These are phyloP conservation scores for Stevia rebaudiana DNA, from an alignment of 140 eudicot genomes.

Conservation along the genomic window DNA sequence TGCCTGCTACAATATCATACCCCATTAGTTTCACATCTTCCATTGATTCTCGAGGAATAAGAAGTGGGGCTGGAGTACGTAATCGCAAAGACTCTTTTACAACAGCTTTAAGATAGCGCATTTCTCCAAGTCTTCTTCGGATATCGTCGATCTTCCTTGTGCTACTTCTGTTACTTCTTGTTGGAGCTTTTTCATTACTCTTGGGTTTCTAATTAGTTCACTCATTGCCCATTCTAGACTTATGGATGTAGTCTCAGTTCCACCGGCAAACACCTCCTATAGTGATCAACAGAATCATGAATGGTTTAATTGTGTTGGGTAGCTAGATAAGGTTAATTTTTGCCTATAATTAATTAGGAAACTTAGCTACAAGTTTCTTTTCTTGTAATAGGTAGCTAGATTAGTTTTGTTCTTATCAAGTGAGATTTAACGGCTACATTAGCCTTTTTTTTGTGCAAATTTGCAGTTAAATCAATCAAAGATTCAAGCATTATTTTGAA, in stretches of 20 bases:
- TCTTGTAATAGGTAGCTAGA: too few species aligned
- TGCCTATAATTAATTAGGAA: too few species aligned
- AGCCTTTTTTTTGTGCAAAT: too few species aligned
- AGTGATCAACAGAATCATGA: neutral
- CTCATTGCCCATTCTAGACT: neutral
- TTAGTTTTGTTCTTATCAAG: too few species aligned
- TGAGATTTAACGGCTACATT: too few species aligned
- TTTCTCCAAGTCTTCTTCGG: neutral
- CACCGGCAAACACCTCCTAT: neutral
- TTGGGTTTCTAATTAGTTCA: conserved; percentile 2
- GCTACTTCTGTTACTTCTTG: neutral
- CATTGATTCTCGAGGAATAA: neutral
- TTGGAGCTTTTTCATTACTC: neutral
- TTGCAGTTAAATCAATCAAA: too few species aligned
- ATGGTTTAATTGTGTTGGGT: too few species aligned
- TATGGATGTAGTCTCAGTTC: neutral
- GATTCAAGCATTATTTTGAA: too few species aligned
- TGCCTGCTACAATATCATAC: neutral
- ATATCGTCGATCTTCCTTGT: neutral
- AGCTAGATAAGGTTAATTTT: too few species aligned
- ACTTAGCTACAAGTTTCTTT: too few species aligned
- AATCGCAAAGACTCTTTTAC: conserved; percentile 2
- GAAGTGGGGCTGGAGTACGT: conserved; percentile 1
- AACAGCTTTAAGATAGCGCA: conserved; percentile 5
- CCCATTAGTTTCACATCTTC: conserved; percentile 2